phyloP scores from a whole-genome alignment of 2,329 filamentous ascomycete species.

The Claviceps monticola region DNA sequence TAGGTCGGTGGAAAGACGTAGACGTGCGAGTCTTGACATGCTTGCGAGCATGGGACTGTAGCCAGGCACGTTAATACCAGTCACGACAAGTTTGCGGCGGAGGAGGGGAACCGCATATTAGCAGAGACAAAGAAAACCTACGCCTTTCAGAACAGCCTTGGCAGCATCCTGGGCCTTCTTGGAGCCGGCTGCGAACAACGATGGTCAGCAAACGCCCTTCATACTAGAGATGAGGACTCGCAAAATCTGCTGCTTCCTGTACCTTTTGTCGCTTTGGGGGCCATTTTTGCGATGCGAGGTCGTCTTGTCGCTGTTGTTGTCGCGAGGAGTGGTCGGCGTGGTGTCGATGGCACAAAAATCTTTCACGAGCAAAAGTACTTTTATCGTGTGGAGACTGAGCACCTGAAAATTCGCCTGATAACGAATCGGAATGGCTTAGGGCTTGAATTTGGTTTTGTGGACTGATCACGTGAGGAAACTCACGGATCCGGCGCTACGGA shows the following conservation, averaged over 20 bases:
- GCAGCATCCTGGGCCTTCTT: slow-evolving; percentile 90
- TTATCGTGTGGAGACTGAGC: not conserved
- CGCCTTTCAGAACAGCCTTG: slow-evolving; percentile 91
- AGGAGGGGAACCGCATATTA: not conserved
- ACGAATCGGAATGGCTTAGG: not conserved
- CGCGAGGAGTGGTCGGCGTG: not conserved
- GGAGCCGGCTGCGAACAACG: slow-evolving; percentile 43
- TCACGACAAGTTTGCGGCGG: not conserved
- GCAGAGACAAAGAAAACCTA: slow-evolving; percentile 40
- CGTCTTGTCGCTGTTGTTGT: not conserved
- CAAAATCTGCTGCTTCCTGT: slow-evolving; percentile 53
- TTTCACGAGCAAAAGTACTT: not conserved
- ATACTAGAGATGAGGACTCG: slow-evolving; percentile 47
- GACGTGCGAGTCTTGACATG: slow-evolving; percentile 81
- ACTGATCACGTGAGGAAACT: not conserved
- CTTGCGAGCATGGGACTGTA: slow-evolving; percentile 54
- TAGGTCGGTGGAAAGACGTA: slow-evolving; percentile 94
- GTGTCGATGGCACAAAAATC: not conserved
- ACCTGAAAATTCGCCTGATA: not conserved
- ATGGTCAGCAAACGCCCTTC: slow-evolving; percentile 57
- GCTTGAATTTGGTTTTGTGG: not conserved
- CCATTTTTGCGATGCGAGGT: not conserved
- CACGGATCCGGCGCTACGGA: not conserved
- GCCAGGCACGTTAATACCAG: not conserved
- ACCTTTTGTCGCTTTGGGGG: not conserved